These are phyloP conservation scores for Starmerella asiatica DNA, from an alignment of 805 yeast species.

Conservation along the genomic window DNA sequence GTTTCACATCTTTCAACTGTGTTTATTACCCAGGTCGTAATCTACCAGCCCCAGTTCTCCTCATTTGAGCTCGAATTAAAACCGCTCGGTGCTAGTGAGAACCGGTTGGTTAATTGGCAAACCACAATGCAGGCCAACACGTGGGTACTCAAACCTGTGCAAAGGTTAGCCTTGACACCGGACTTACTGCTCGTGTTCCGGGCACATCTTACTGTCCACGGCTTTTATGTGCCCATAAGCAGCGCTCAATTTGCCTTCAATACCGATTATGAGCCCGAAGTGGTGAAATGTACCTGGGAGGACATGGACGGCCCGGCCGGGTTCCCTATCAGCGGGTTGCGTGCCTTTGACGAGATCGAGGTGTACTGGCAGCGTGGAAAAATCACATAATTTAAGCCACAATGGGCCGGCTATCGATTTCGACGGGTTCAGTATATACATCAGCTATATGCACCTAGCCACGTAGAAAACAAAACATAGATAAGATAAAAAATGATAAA, in stretches of 20 bases:
- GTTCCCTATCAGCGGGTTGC: conserved; percentile 6
- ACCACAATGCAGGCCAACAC: background rate
- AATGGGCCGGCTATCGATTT: too few relatives aligned
- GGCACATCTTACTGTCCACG: background rate
- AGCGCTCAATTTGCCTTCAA: conserved; percentile 4
- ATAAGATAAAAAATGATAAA: too few relatives aligned
- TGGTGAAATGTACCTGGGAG: conserved; percentile 10
- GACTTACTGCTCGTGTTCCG: conserved; percentile 3
- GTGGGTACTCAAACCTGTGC: background rate
- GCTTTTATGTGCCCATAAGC: conserved; percentile 1
- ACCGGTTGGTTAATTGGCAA: background rate
- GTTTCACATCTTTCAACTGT: background rate
- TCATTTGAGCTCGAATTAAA: conserved; percentile 8
- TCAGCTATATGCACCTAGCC: too few relatives aligned
- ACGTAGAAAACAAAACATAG: too few relatives aligned
- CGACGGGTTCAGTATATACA: too few relatives aligned
- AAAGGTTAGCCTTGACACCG: background rate
- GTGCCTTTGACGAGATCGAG: conserved; percentile 16
- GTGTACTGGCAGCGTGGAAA: conserved; percentile 13
- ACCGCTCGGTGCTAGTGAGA: background rate
- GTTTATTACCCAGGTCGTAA: conserved; percentile 6
- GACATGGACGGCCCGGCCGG: conserved; percentile 16
- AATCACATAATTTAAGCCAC: too few relatives aligned
- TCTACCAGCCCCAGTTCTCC: conserved; percentile 10
- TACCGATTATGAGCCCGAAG: conserved; percentile 3